Conservation (phyloP, 2,329 filamentous ascomycete genomes). For the Aphanoascus verrucosus region DNA sequence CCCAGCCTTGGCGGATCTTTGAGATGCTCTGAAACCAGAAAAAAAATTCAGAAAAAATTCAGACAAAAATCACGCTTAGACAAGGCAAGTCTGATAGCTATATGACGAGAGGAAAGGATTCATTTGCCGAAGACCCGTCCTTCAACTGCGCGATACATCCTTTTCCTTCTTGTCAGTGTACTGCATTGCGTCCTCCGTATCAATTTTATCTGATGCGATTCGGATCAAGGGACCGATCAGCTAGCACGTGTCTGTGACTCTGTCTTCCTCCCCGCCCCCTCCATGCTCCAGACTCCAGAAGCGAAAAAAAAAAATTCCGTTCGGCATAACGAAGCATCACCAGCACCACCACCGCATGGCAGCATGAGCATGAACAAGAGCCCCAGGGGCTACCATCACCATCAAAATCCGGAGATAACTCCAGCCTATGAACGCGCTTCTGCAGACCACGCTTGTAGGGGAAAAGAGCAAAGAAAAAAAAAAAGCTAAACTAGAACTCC, state of each 20-base stretch:
- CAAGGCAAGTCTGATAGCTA: neutral
- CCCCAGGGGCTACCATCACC: neutral
- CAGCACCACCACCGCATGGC: neutral
- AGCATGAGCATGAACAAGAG: neutral
- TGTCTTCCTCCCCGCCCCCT: too few species aligned
- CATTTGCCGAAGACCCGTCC: neutral
- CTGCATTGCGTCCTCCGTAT: too few species aligned
- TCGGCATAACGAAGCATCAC: too few species aligned
- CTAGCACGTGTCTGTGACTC: too few species aligned
- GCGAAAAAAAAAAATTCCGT: too few species aligned
- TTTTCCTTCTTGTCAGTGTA: too few species aligned
- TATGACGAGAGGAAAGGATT: neutral
- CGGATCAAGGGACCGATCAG: too few species aligned
- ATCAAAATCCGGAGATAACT: conserved; percentile 7
- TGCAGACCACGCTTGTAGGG: conserved; percentile 8
- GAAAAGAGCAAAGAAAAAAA: neutral
- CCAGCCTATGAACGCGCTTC: conserved; percentile 8
- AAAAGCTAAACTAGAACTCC: too few species aligned
- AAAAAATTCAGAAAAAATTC: neutral
- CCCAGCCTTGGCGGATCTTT: neutral
- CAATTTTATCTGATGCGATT: too few species aligned
- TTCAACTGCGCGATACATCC: too few species aligned
- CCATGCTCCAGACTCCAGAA: too few species aligned
- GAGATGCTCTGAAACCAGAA: neutral
- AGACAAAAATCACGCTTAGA: neutral